Percentiles rank a stretch among this genome's conserved stretches.
phyloP scores from a whole-genome alignment of 1,284 basidiomycete genomes.

The Ganoderma meredithae region DNA sequence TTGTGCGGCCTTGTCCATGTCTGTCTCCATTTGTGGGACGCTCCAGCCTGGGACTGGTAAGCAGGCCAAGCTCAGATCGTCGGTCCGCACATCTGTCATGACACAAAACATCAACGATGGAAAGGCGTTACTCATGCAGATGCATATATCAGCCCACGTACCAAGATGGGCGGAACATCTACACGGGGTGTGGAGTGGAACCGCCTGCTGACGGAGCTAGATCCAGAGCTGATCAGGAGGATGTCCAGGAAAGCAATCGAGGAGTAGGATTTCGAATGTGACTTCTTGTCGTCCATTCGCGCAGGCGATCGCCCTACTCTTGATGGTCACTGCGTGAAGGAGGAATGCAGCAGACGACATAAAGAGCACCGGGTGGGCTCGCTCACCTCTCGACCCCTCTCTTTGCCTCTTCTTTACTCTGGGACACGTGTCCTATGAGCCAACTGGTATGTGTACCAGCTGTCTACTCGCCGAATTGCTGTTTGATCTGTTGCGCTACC shows the following conservation, averaged over 20 bases:
- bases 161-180: neutral
- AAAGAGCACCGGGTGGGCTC: neutral
- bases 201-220: neutral
- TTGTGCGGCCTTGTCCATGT: neutral
- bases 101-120: neutral
- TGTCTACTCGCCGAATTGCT: neutral
- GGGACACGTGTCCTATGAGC: neutral
- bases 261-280: neutral
- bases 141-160: neutral
- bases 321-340: slow-evolving; percentile 7
- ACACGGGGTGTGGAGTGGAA: neutral
- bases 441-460: neutral
- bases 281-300: neutral
- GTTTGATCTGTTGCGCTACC: neutral
- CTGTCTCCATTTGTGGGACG: neutral
- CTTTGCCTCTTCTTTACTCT: neutral
- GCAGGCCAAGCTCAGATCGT: neutral
- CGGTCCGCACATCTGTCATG: neutral
- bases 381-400: neutral
- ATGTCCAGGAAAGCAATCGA: neutral
- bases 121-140: neutral
- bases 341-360: neutral
- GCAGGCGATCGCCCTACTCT: neutral
- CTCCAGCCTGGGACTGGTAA: neutral
- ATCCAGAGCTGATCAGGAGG: neutral